phyloP scores from a whole-genome alignment of 805 yeast species.

The Yarrowia bubula region DNA sequence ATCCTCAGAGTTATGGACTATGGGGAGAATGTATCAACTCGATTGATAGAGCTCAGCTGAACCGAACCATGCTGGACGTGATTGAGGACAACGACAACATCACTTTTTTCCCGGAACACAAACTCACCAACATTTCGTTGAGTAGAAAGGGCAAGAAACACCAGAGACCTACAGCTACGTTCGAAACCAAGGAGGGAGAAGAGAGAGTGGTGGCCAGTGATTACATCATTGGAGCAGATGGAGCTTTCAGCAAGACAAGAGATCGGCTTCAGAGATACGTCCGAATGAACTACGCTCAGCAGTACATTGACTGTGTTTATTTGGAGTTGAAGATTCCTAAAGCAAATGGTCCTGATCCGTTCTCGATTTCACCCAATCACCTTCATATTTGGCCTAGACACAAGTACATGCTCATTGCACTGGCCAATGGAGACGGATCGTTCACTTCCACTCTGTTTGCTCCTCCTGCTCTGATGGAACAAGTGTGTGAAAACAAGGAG shows the following conservation, averaged over 20 bases:
- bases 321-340: conserved; percentile 73
- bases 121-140: conserved; percentile 46
- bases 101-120: conserved; percentile 53
- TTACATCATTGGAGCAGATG: conserved; percentile 80
- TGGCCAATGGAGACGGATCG: conserved; percentile 80
- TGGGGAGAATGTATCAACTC: conserved; percentile 83
- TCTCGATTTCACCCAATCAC: conserved; percentile 65
- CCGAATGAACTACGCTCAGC: conserved; percentile 69
- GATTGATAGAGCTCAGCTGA: conserved; percentile 71
- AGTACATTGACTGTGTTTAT: conserved; percentile 80
- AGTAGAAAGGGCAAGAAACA: conserved; percentile 33
- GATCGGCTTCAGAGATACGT: conserved; percentile 61
- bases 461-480: conserved; percentile 65
- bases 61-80: conserved; percentile 63
- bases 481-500: conserved; percentile 43
- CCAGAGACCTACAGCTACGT: conserved; percentile 29
- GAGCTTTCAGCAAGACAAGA: conserved; percentile 74
- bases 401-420: conserved; percentile 82
- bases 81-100: conserved; percentile 51
- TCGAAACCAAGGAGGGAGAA: conserved; percentile 26
- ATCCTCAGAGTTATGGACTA: conserved; percentile 72
- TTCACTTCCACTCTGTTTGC: conserved; percentile 89
- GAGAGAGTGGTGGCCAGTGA: conserved; percentile 43
- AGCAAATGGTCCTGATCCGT: conserved; percentile 34
- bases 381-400: conserved; percentile 92